Conservation (phyloP, 176 grass and related monocot species). For the Paspalum notatum region DNA sequence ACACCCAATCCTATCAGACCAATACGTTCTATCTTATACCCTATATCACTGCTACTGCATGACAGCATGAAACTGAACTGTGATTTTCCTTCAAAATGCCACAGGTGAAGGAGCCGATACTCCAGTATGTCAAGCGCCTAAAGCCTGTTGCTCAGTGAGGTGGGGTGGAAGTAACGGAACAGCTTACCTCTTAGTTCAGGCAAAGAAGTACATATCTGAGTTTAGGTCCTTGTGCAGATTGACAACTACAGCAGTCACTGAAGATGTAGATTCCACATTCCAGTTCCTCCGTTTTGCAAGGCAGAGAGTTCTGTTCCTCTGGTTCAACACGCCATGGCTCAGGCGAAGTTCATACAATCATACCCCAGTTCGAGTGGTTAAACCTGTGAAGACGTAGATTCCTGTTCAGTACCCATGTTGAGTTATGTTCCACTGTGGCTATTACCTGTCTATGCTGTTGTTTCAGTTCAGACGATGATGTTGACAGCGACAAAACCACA, state of each 20-base stretch:
- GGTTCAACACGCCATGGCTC: no score
- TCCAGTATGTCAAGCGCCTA: constrained; percentile 70
- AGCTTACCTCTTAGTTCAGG: constrained; percentile 26
- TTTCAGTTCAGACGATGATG: background rate
- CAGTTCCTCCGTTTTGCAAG: background rate
- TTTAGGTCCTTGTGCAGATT: constrained; percentile 31
- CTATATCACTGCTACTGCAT: background rate
- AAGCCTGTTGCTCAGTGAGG: constrained; percentile 54
- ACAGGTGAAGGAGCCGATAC: constrained; percentile 85
- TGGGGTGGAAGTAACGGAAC: background rate
- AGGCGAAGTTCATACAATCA: constrained; percentile 5
- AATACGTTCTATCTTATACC: background rate
- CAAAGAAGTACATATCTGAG: constrained; percentile 33
- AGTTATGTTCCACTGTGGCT: background rate
- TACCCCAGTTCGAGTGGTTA: constrained; percentile 24
- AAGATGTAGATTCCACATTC: constrained; percentile 3
- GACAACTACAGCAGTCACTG: background rate
- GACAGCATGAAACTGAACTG: background rate
- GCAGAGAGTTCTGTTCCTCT: background rate
- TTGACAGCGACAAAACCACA: background rate
- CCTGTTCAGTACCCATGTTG: background rate
- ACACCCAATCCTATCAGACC: background rate
- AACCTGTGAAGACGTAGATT: constrained; percentile 24
- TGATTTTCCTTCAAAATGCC: constrained; percentile 17
- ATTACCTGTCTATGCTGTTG: constrained; percentile 14